Evolutionary conservation across 768 basidiomycete species (phyloP).

Genomic region (Lyophyllum shimeji): DNA sequence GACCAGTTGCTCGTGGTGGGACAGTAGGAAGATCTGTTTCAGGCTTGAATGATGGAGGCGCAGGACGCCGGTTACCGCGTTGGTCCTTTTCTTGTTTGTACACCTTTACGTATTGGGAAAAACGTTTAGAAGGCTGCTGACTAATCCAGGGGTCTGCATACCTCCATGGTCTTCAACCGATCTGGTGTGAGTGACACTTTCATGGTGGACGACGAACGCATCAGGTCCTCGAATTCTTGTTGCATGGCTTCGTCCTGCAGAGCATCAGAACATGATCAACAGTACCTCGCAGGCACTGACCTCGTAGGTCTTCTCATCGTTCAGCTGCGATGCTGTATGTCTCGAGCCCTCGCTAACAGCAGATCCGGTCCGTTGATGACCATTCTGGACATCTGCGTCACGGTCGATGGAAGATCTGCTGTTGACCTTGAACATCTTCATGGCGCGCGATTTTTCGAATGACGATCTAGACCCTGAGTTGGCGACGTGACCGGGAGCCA

Average conservation of each 20-base stretch:
- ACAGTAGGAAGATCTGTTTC: constrained; percentile 32
- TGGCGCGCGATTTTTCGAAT: constrained; percentile 59
- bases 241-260: constrained; percentile 54
- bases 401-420: constrained; percentile 39
- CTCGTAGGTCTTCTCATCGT: constrained; percentile 33
- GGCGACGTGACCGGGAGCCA: constrained; percentile 18
- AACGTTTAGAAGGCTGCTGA: constrained; percentile 28
- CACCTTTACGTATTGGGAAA: constrained; percentile 46
- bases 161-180: constrained; percentile 91
- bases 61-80: constrained; percentile 38
- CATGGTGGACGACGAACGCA: constrained; percentile 89
- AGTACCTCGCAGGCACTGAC: constrained; percentile 24
- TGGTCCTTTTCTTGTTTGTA: constrained; percentile 75
- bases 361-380: constrained; percentile 58
- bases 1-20: constrained; percentile 32
- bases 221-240: constrained; percentile 91
- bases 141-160: constrained; percentile 43
- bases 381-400: constrained; percentile 38
- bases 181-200: constrained; percentile 96
- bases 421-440: constrained; percentile 54
- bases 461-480: constrained; percentile 50
- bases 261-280: constrained; percentile 12
- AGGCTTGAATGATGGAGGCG: constrained; percentile 33
- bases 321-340: constrained; percentile 25
- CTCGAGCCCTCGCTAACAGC: constrained; percentile 50